phyloP scores from a whole-genome alignment of 2,329 filamentous ascomycete genomes.

The Scleromitrula shiraiana region DNA sequence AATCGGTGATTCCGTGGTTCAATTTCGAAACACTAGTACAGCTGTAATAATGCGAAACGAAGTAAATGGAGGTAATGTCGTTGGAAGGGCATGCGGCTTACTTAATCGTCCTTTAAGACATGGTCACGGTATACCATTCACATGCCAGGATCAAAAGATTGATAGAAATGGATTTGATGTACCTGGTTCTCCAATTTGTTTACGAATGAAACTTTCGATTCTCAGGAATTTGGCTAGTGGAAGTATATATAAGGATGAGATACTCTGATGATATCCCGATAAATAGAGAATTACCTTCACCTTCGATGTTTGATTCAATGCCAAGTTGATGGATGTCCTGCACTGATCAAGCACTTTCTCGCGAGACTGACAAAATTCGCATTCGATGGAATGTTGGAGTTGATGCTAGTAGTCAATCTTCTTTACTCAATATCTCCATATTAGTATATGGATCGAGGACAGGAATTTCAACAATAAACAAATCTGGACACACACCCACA shows the following conservation, averaged over 20 bases:
- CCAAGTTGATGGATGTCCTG: too few species aligned
- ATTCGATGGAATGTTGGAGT: too few species aligned
- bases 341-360: too few species aligned
- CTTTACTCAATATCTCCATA: too few species aligned
- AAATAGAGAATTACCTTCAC: too few species aligned
- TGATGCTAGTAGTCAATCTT: too few species aligned
- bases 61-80: background rate
- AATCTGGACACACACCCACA: too few species aligned
- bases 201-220: conserved; percentile 4
- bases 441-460: too few species aligned
- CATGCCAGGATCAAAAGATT: conserved; percentile 1
- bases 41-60: conserved; percentile 4
- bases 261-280: too few species aligned
- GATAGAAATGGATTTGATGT: conserved; percentile 5
- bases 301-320: too few species aligned
- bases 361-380: too few species aligned
- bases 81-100: conserved; percentile 2
- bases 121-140: background rate
- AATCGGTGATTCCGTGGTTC: background rate
- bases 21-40: background rate
- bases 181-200: background rate
- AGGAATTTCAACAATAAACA: too few species aligned
- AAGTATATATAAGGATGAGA: background rate
- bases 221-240: conserved; percentile 1
- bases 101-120: background rate